Conservation (phyloP, 768 basidiomycete genomes). For the Phallus indusiatus region DNA sequence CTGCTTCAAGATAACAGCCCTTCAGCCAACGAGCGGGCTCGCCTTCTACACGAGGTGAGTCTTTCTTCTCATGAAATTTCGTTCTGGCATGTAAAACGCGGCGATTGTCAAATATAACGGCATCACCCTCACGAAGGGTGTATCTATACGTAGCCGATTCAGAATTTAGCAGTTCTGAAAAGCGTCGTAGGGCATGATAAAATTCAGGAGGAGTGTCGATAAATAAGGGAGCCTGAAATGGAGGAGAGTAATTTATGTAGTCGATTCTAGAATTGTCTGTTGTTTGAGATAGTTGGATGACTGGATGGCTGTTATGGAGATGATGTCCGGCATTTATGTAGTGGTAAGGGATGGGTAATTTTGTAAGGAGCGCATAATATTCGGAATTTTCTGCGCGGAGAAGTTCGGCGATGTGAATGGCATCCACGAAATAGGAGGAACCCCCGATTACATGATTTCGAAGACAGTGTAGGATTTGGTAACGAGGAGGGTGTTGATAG, state of each 20-base stretch:
- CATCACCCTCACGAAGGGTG: slow-evolving; percentile 72
- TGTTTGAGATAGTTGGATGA: slow-evolving; percentile 49
- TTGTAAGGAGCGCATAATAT: slow-evolving; percentile 49
- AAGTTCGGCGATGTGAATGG: slow-evolving; percentile 49
- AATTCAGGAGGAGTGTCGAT: slow-evolving; percentile 44
- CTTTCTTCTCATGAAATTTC: slow-evolving; percentile 47
- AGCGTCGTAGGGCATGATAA: slow-evolving; percentile 53
- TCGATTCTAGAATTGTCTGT: slow-evolving; percentile 28
- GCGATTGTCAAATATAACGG: slow-evolving; percentile 87
- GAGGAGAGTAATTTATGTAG: slow-evolving; percentile 87
- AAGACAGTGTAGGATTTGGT: slow-evolving; percentile 87
- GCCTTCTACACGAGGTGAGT: slow-evolving; percentile 26
- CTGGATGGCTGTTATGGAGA: slow-evolving; percentile 60
- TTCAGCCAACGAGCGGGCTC: slow-evolving; percentile 78
- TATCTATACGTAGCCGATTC: slow-evolving; percentile 46
- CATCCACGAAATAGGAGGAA: slow-evolving; percentile 79
- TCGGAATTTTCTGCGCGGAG: slow-evolving; percentile 38
- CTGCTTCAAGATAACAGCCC: slow-evolving; percentile 47
- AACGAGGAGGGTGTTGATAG: slow-evolving; percentile 83
- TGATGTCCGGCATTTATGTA: slow-evolving; percentile 90
- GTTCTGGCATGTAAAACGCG: slow-evolving; percentile 82
- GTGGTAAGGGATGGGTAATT: slow-evolving; percentile 71
- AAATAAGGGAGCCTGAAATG: slow-evolving; percentile 81
- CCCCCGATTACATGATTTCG: slow-evolving; percentile 80
- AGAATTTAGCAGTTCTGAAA: slow-evolving; percentile 48